Evolutionary conservation across 2,329 filamentous ascomycete genomes (phyloP).

Genomic region (Biscogniauxia sp.): DNA sequence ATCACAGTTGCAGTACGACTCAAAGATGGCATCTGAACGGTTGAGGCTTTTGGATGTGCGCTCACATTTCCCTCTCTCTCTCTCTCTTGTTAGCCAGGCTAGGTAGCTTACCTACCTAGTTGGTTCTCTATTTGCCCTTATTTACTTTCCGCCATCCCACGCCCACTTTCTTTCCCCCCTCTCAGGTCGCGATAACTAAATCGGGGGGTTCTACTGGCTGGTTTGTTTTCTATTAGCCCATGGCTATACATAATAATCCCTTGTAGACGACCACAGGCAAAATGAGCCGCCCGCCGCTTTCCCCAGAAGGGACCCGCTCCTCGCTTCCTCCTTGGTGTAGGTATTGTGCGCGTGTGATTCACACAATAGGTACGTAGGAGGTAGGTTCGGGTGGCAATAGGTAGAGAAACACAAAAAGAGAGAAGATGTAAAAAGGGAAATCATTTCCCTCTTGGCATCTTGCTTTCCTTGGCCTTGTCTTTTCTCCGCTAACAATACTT

Average conservation of each 20-base stretch:
- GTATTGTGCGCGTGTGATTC: no score
- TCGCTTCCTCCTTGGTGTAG: no score
- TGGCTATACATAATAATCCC: neutral
- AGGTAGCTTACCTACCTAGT: no score
- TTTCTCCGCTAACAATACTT: neutral
- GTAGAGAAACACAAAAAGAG: neutral
- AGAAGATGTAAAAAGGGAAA: no score
- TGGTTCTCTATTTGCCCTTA: no score
- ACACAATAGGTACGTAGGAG: no score
- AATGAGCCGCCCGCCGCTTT: no score
- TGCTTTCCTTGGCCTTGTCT: neutral
- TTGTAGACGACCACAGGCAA: neutral
- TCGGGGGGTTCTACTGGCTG: neutral
- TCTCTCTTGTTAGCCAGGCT: no score
- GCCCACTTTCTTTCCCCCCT: neutral
- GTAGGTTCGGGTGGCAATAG: neutral
- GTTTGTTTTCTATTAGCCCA: neutral
- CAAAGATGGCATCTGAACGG: neutral
- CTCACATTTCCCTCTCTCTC: no score
- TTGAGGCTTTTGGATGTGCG: neutral
- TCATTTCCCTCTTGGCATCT: neutral
- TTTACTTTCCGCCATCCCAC: no score
- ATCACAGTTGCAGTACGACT: neutral
- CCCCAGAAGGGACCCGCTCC: no score
- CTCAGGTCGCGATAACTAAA: neutral